These are phyloP conservation scores for Phytophthora constricta DNA, from an alignment of 352 stramenopile genomes.

Conservation along the genomic window DNA sequence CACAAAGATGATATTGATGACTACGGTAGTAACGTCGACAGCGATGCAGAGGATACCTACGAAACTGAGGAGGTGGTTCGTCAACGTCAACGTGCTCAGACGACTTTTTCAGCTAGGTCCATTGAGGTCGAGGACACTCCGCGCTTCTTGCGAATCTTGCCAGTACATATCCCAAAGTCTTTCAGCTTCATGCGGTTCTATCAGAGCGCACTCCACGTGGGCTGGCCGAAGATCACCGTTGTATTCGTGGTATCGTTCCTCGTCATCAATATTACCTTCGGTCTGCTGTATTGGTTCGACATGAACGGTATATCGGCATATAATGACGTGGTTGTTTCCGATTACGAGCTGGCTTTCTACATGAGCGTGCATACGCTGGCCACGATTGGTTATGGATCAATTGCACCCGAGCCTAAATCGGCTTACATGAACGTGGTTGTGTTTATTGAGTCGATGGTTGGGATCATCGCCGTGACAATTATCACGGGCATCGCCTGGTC, in stretches of 20 bases:
- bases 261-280: slow-evolving; percentile 70
- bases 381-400: slow-evolving; percentile 84
- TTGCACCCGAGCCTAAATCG: slow-evolving; percentile 53
- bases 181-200: slow-evolving; percentile 86
- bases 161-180: slow-evolving; percentile 81
- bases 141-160: slow-evolving; percentile 73
- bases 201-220: slow-evolving; percentile 73
- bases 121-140: slow-evolving; percentile 84
- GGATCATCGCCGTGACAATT: slow-evolving; percentile 82
- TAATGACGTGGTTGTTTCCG: slow-evolving; percentile 48
- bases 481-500: slow-evolving; percentile 88
- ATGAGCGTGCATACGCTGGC: slow-evolving; percentile 86
- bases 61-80: slow-evolving; percentile 4
- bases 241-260: slow-evolving; percentile 79
- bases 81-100: slow-evolving; percentile 16
- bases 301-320: slow-evolving; percentile 48
- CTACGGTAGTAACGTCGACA: slow-evolving; percentile 22
- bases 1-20: slow-evolving; percentile 25
- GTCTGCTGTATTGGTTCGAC: slow-evolving; percentile 65
- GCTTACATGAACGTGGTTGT: slow-evolving; percentile 83
- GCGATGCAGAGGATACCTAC: slow-evolving; percentile 17
- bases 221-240: slow-evolving; percentile 75
- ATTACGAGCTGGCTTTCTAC: slow-evolving; percentile 77
- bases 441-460: slow-evolving; percentile 77
- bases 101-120: slow-evolving; percentile 52